Conservation (phyloP, 805 yeast species). For the Hemisphaericaspora nanyangensis region DNA sequence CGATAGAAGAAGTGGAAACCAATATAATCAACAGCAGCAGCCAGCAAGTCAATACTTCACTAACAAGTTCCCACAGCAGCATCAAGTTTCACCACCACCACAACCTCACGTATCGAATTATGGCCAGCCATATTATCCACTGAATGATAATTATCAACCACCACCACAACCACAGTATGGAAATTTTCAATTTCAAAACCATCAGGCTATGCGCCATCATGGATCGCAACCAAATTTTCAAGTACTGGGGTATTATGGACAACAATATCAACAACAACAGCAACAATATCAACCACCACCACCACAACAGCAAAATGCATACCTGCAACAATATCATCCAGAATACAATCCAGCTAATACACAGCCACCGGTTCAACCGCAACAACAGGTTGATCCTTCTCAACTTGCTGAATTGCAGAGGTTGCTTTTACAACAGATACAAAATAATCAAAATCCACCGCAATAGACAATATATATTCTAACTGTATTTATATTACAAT, state of each 20-base stretch:
- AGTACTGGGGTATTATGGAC: slow-evolving; percentile 3
- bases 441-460: slow-evolving; percentile 21
- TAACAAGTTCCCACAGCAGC: slow-evolving; percentile 1
- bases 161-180: slow-evolving; percentile 5
- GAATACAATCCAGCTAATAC: slow-evolving; percentile 2
- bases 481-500: slow-evolving; percentile 3
- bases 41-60: background rate
- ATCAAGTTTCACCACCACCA: slow-evolving; percentile 9
- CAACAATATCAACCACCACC: slow-evolving; percentile 10
- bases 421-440: slow-evolving; percentile 11
- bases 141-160: slow-evolving; percentile 2
- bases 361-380: slow-evolving; percentile 8
- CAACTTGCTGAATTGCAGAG: slow-evolving; percentile 8
- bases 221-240: slow-evolving; percentile 7
- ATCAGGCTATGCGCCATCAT: slow-evolving; percentile 1
- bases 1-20: slow-evolving; percentile 1
- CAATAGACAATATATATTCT: background rate
- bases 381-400: slow-evolving; percentile 8
- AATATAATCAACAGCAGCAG: slow-evolving; percentile 1
- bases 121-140: slow-evolving; percentile 6
- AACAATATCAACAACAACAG: slow-evolving; percentile 5
- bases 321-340: slow-evolving; percentile 1
- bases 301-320: slow-evolving; percentile 5
- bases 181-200: background rate
- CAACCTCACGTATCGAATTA: slow-evolving; percentile 7